Evolutionary conservation across 192 early-diverging fungal genomes (phyloP), one percentile per base, ranked within the genome.

Genomic region (Coemansia furcata): DNA sequence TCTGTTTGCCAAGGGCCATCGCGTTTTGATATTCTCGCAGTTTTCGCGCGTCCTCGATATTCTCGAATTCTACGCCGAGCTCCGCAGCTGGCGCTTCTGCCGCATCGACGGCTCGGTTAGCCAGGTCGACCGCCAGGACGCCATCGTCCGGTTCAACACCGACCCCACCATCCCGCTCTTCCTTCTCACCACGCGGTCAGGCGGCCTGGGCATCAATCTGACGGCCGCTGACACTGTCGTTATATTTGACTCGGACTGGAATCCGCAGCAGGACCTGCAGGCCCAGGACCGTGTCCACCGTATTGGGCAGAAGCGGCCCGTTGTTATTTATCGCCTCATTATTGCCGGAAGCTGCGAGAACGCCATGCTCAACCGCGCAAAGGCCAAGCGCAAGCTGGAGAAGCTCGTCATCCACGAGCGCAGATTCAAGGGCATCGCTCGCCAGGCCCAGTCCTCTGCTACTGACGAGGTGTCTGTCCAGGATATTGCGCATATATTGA

Each of bases 191-290:
- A 99, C 97, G 9, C 89, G 97, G 63, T 93, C 96, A 12, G 97
- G 97, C 62, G 97, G 97, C 12, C 79, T 99, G 29, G 97, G 97
- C 54, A 99, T 99, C 75, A 99, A 99, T 65, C 76, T 99, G 67
- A 96, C 97, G 3, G 90, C 94, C 0, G 97, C 97, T 11, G 96
- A 99, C 71, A 97, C 92, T 37, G 97, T 99, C 9, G 85, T 99
- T 47, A 91, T 99, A 57, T 98, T 93, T 74, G 97, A 98, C 68
- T 96, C 90, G 54, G 96, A 93, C 74, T 97, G 95, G 94, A 99
- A 99, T 68, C 97, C 96, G n/a, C 97, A 99, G 88, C 91, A 92
- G 77, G 97, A 98, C 73, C 73, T 98, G 60, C 96, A 99, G 72
- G 96, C 97, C 9, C 92, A 95, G 76, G 96, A 98, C 77, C 90